phyloP scores from a whole-genome alignment of 2,329 filamentous ascomycete species.

The Fusarium mexicanum region DNA sequence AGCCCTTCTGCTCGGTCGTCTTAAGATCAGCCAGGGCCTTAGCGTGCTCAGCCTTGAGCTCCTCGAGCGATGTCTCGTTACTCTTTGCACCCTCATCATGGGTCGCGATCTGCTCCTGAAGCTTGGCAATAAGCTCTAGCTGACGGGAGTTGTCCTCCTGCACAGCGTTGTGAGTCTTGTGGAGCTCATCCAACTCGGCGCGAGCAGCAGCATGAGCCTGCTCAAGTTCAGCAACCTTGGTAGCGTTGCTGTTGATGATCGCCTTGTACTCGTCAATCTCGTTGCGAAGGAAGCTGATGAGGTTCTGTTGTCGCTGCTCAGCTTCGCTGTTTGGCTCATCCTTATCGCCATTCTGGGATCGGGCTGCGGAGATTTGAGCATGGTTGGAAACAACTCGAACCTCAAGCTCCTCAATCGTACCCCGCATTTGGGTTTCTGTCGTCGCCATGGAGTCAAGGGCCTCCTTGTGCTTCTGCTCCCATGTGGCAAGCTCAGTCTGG shows the following conservation, averaged over 20 bases:
- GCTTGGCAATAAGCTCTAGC: conserved; percentile 58
- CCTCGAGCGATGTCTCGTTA: conserved; percentile 61
- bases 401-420: conserved; percentile 80
- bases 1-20: conserved; percentile 61
- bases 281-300: conserved; percentile 70
- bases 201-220: conserved; percentile 73
- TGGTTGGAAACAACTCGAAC: conserved; percentile 63
- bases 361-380: conserved; percentile 58
- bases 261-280: conserved; percentile 86
- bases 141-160: conserved; percentile 56
- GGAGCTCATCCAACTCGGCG: conserved; percentile 73
- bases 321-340: conserved; percentile 58
- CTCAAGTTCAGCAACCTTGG: conserved; percentile 79
- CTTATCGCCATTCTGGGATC: conserved; percentile 50
- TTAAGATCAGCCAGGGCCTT: conserved; percentile 61
- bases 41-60: conserved; percentile 60
- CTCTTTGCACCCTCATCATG: conserved; percentile 67
- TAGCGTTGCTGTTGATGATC: conserved; percentile 73
- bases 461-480: conserved; percentile 79
- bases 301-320: conserved; percentile 65
- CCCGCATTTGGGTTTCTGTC: conserved; percentile 77
- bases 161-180: conserved; percentile 66
- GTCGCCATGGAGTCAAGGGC: conserved; percentile 75
- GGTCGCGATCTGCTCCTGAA: conserved; percentile 68
- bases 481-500: conserved; percentile 75